Evolutionary conservation across 129 eudicot species (phyloP).

Genomic region (Flaveria robusta): DNA sequence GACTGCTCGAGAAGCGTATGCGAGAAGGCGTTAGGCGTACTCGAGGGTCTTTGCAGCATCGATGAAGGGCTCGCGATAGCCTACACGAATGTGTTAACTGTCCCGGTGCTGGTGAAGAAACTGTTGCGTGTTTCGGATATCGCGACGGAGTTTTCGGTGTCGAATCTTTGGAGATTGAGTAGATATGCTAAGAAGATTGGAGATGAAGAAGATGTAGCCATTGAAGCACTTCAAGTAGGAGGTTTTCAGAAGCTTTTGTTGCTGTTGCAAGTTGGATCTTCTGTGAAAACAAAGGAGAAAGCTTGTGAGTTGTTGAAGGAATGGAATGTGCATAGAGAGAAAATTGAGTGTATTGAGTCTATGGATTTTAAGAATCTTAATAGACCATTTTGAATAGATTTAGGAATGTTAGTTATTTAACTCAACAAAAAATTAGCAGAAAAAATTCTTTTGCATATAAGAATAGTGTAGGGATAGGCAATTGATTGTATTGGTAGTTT

Average conservation of each 20-base stretch:
- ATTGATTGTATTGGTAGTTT: background rate
- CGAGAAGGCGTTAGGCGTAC: constrained; percentile 55
- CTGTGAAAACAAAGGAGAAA: constrained; percentile 51
- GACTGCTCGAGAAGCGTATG: constrained; percentile 45
- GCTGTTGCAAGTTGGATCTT: constrained; percentile 64
- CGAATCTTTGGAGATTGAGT: constrained; percentile 53
- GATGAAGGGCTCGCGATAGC: constrained; percentile 55
- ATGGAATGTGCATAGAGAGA: constrained; percentile 55
- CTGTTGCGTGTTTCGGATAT: constrained; percentile 53
- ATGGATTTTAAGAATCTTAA: constrained; percentile 68
- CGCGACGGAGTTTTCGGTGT: constrained; percentile 58
- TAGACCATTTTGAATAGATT: constrained; percentile 49
- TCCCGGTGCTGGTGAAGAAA: constrained; percentile 67
- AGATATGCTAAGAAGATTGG: constrained; percentile 41
- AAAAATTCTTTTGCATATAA: constrained; percentile 16
- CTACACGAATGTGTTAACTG: constrained; percentile 34
- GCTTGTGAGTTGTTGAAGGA: constrained; percentile 57
- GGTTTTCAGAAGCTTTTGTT: constrained; percentile 73
- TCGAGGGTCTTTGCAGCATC: constrained; percentile 49
- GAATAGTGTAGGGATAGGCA: background rate
- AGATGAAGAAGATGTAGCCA: constrained; percentile 35
- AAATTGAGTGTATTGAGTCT: constrained; percentile 65
- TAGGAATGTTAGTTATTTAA: constrained; percentile 15
- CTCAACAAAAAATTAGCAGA: constrained; percentile 17
- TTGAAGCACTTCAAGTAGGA: constrained; percentile 61